These are phyloP conservation scores for Aspergillus funiculosus DNA, from an alignment of 495 filamentous ascomycete species.

Conservation along the genomic window DNA sequence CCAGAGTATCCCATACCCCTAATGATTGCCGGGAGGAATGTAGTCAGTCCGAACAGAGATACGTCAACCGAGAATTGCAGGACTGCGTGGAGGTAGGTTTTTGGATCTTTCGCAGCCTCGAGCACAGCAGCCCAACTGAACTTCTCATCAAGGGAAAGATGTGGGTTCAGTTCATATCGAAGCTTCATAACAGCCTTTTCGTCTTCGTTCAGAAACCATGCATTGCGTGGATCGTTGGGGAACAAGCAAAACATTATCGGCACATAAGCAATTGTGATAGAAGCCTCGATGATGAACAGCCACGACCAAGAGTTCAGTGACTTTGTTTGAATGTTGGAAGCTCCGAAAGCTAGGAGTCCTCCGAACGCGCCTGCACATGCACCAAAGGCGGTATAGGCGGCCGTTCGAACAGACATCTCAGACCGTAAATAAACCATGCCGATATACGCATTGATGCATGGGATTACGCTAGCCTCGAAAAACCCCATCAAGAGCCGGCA, in stretches of 20 bases:
- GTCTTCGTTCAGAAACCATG: not conserved
- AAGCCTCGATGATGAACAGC: not conserved
- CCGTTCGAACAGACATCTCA: not conserved
- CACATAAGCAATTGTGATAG: not conserved
- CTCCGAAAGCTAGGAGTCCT: not conserved
- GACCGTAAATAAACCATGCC: not conserved
- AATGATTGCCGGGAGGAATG: not conserved
- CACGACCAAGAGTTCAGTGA: not conserved
- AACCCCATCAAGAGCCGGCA: not conserved
- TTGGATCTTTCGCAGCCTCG: not conserved
- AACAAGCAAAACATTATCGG: not conserved
- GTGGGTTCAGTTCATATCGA: not conserved
- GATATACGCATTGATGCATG: not conserved
- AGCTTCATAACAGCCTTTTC: not conserved
- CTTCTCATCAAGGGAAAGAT: not conserved
- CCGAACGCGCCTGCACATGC: not conserved
- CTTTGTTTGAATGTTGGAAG: not conserved
- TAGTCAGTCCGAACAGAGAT: not conserved
- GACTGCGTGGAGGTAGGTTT: not conserved
- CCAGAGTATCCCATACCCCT: not conserved
- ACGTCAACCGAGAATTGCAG: not conserved
- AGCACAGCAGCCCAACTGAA: not conserved
- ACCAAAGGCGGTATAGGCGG: not conserved
- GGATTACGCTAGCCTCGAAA: not conserved
- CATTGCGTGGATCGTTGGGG: not conserved